Base-by-base conservation (phyloP, 768 basidiomycete species). In the Harrya chromipes region DNA sequence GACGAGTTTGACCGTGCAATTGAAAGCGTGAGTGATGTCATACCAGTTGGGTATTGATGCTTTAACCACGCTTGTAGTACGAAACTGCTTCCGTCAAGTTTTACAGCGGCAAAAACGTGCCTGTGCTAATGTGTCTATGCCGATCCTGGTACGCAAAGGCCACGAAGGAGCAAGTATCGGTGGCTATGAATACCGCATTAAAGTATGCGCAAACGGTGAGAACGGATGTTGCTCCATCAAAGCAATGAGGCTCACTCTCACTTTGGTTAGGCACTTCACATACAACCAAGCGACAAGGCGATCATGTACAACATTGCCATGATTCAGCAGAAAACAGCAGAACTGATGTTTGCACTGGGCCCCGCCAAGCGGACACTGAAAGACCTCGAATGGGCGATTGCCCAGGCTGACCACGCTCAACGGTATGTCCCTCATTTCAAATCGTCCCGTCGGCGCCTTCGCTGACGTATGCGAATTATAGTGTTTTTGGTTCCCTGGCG, bases 1-100 rank as follows among this genome's bases (percentile, higher is more conserved):
- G 95, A 97, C 51, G 95, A 99, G 65, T 97, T 86, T 64, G 95
- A 98, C 55, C 79, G 90, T 42, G 95, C 97, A 1, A 94, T 98
- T 54, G 94, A 99, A 69, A 90, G 90, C 61, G 95, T 97, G 64
- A 66, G 84, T 75, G 3, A 14, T 11, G 8, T 12, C 26, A 43
- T 6, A 33, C 35, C 35, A 13, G 29, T 29, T 24, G 12, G 4
- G 11, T 14, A 11, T 16, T 16, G 26, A 10, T 29, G 29, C 11
- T 29, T 29, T 13, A 4, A 29, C 4, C 29, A 29, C 20, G 19
- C 27, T 41, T 23, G 11, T 52, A 97, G 95, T 98, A 97, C 64
- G 92, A 93, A 64, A 92, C 91, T 1, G 94, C 94, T 1, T 90
- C 89, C 5, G 78, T 78, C 46, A 81, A 87, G 49, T 88, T 87